phyloP scores from a whole-genome alignment of 345 rosid species.

The Noccaea bulbosa region DNA sequence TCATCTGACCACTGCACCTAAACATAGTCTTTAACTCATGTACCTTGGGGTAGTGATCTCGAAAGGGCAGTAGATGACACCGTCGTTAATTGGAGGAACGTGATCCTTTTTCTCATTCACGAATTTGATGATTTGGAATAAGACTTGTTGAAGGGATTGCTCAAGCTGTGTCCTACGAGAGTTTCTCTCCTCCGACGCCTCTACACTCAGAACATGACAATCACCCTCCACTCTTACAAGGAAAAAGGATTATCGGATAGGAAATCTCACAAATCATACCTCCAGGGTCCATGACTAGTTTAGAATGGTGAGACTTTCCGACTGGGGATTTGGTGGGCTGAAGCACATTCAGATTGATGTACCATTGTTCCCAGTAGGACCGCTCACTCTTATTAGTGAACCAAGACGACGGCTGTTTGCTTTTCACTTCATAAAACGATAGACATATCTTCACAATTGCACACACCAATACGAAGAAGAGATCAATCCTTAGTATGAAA shows the following conservation, averaged over 20 bases:
- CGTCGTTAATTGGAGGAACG: slow-evolving; percentile 83
- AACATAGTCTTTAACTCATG: slow-evolving; percentile 11
- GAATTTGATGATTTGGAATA: slow-evolving; percentile 89
- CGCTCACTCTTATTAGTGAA: slow-evolving; percentile 76
- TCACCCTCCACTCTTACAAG: slow-evolving; percentile 19
- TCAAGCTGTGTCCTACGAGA: slow-evolving; percentile 75
- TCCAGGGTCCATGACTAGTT: slow-evolving; percentile 66
- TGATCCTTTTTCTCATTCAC: slow-evolving; percentile 97
- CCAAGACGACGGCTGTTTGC: slow-evolving; percentile 85
- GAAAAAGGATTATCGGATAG: neutral
- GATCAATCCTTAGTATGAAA: neutral
- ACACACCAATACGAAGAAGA: neutral
- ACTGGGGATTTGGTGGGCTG: slow-evolving; percentile 62
- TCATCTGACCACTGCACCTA: slow-evolving; percentile 3
- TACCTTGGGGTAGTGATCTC: slow-evolving; percentile 90
- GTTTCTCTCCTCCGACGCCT: slow-evolving; percentile 64
- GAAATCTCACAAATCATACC: slow-evolving; percentile 46
- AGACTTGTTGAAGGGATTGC: slow-evolving; percentile 75
- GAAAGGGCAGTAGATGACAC: slow-evolving; percentile 74
- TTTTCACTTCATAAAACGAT: slow-evolving; percentile 90
- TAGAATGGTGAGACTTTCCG: slow-evolving; percentile 66
- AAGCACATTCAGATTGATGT: slow-evolving; percentile 78
- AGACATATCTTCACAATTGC: slow-evolving; percentile 65
- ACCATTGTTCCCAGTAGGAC: slow-evolving; percentile 88
- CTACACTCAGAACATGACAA: slow-evolving; percentile 42